Evolutionary conservation across 2,329 filamentous ascomycete species (phyloP).

Genomic region (Colletotrichum lini): DNA sequence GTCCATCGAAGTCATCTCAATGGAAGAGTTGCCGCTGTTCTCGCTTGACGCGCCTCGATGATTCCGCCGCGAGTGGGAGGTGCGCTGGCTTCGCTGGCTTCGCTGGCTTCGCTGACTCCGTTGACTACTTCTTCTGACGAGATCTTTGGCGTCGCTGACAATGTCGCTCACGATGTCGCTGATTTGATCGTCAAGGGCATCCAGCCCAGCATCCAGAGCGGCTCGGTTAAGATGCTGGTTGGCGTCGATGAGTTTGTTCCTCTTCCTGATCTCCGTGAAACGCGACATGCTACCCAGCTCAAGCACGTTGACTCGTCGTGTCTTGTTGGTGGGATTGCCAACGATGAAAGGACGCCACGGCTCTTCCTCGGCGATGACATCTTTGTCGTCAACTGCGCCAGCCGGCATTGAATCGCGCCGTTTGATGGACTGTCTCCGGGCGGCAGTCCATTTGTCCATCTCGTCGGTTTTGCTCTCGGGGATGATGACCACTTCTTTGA

Average conservation of each 20-base stretch:
- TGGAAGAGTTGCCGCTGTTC: conserved; percentile 40
- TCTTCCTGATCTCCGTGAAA: conserved; percentile 80
- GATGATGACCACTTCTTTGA: conserved; percentile 77
- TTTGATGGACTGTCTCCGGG: conserved; percentile 63
- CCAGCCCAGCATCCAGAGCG: conserved; percentile 54
- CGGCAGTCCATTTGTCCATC: conserved; percentile 67
- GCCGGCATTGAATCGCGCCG: conserved; percentile 59
- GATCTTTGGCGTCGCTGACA: conserved; percentile 51
- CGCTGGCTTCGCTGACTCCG: conserved; percentile 30
- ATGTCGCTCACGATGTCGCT: conserved; percentile 54
- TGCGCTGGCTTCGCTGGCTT: conserved; percentile 29
- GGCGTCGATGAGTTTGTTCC: conserved; percentile 70
- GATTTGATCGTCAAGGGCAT: conserved; percentile 55
- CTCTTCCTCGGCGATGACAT: conserved; percentile 62
- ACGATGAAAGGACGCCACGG: conserved; percentile 80
- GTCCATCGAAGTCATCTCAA: conserved; percentile 50
- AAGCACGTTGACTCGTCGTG: conserved; percentile 78
- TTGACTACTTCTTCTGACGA: conserved; percentile 42
- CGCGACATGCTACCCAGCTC: conserved; percentile 78
- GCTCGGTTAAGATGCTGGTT: conserved; percentile 54
- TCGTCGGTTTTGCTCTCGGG: conserved; percentile 70
- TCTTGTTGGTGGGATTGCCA: conserved; percentile 78
- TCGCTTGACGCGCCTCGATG: conserved; percentile 37
- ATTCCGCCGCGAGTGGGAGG: conserved; percentile 15
- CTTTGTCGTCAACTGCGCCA: conserved; percentile 44